Evolutionary conservation across 1,284 basidiomycete species (phyloP).

Genomic region (Ceratobasidium sp.): DNA sequence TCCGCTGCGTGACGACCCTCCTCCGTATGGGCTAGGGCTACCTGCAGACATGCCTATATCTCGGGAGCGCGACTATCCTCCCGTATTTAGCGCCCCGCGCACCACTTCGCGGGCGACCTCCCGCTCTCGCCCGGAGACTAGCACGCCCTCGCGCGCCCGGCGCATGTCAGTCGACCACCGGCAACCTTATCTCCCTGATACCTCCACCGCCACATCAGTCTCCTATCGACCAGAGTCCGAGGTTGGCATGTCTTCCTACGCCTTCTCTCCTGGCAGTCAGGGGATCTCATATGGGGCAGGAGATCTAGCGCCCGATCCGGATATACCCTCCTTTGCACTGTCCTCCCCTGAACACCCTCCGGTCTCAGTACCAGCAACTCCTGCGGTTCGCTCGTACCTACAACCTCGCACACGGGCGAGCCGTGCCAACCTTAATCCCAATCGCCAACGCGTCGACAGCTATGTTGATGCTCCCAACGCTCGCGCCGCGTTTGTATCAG

Average conservation of each 20-base stretch:
- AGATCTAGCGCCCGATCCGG: constrained; percentile 39
- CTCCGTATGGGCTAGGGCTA: constrained; percentile 26
- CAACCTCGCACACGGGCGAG: constrained; percentile 39
- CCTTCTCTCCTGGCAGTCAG: constrained; percentile 12
- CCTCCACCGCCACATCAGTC: constrained; percentile 27
- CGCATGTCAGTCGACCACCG: constrained; percentile 20
- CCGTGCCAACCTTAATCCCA: constrained; percentile 25
- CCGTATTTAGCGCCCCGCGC: constrained; percentile 12
- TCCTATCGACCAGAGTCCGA: constrained; percentile 38
- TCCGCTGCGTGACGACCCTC: constrained; percentile 31
- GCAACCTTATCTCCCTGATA: constrained; percentile 18
- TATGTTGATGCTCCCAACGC: constrained; percentile 30
- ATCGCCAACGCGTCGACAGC: constrained; percentile 16
- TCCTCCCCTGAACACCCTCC: constrained; percentile 32
- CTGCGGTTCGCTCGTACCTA: constrained; percentile 31
- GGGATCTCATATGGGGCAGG: constrained; percentile 35
- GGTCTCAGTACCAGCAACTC: constrained; percentile 25
- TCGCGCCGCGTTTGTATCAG: constrained; percentile 22
- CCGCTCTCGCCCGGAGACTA: constrained; percentile 15
- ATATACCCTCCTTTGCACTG: constrained; percentile 28
- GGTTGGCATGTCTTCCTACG: constrained; percentile 8
- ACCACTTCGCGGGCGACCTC: constrained; percentile 16
- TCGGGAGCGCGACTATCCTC: constrained; percentile 25
- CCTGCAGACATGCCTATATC: constrained; percentile 6
- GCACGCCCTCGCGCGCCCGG: neutral